Percentiles rank a stretch among this genome's conserved stretches.
Evolutionary conservation across 2,329 filamentous ascomycete species (phyloP).

Genomic region (Aspergillus sp.): DNA sequence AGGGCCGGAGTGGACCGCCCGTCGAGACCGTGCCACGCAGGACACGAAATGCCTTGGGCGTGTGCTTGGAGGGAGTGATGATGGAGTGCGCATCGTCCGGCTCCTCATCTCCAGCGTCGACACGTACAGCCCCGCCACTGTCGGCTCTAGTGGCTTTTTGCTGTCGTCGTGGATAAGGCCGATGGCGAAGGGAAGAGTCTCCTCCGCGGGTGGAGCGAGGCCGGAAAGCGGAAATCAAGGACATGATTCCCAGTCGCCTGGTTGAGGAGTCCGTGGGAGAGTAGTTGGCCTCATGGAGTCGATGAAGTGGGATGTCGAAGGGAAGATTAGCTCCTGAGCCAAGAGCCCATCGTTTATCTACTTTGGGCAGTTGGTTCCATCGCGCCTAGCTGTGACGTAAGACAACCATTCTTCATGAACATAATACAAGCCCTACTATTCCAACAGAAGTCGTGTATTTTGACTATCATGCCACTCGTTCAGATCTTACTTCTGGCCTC

Average conservation of each 20-base stretch:
- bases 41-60: conserved; percentile 29
- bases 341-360: too few relatives aligned
- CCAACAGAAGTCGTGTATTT: neutral
- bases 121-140: conserved; percentile 2
- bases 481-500: neutral
- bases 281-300: too few relatives aligned
- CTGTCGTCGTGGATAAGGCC: conserved; percentile 20
- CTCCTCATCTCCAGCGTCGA: conserved; percentile 6
- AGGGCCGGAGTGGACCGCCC: conserved; percentile 50
- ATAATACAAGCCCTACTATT: neutral
- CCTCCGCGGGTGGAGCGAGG: conserved; percentile 30
- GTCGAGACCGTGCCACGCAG: conserved; percentile 30
- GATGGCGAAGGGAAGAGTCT: conserved; percentile 20
- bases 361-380: too few relatives aligned
- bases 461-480: neutral
- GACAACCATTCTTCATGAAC: too few relatives aligned
- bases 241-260: conserved; percentile 15
- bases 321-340: too few relatives aligned
- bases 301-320: too few relatives aligned
- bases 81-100: conserved; percentile 34
- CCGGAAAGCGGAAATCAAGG: conserved; percentile 34
- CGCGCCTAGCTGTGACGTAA: too few relatives aligned
- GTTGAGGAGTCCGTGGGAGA: too few relatives aligned
- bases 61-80: conserved; percentile 39
- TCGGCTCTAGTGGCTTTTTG: conserved; percentile 4